phyloP scores from a whole-genome alignment of 1,139 yeast genomes.

The Hemisphaericaspora lyxosophila region DNA sequence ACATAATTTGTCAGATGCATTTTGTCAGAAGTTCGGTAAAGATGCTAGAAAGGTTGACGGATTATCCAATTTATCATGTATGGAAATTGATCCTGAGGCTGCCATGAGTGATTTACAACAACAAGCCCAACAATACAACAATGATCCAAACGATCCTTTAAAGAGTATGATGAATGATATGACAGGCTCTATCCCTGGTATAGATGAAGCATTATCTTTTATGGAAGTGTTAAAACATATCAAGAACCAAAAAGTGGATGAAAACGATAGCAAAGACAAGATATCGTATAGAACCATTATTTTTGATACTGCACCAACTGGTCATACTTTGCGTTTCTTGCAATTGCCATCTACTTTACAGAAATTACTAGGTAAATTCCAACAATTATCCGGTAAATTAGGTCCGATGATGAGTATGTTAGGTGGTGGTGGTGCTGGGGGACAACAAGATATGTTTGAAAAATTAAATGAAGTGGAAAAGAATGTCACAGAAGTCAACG shows the following conservation, averaged over 20 bases:
- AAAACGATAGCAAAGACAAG: conserved; percentile 24
- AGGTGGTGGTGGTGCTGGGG: conserved; percentile 68
- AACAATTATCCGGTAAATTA: conserved; percentile 78
- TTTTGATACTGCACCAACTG: conserved; percentile 98
- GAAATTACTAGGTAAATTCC: conserved; percentile 80
- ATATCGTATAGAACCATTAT: conserved; percentile 76
- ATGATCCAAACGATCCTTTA: conserved; percentile 60
- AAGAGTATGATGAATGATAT: conserved; percentile 81
- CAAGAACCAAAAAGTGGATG: conserved; percentile 60
- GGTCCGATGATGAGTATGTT: conserved; percentile 92
- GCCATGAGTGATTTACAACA: conserved; percentile 86
- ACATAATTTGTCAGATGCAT: conserved; percentile 94
- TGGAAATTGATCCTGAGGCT: conserved; percentile 98
- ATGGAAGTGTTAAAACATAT: conserved; percentile 98
- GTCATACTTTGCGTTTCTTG: conserved; percentile 91
- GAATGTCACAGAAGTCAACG: conserved; percentile 83
- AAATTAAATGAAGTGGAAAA: conserved; percentile 82
- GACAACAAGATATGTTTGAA: conserved; percentile 74
- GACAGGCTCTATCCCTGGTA: conserved; percentile 95
- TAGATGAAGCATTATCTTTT: conserved; percentile 94
- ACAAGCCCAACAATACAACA: conserved; percentile 55
- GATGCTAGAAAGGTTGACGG: conserved; percentile 95
- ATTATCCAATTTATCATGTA: conserved; percentile 81
- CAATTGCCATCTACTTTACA: conserved; percentile 92
- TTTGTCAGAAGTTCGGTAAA: conserved; percentile 95